phyloP scores from a whole-genome alignment of 345 rosid species.

The Cardamine occulta region DNA sequence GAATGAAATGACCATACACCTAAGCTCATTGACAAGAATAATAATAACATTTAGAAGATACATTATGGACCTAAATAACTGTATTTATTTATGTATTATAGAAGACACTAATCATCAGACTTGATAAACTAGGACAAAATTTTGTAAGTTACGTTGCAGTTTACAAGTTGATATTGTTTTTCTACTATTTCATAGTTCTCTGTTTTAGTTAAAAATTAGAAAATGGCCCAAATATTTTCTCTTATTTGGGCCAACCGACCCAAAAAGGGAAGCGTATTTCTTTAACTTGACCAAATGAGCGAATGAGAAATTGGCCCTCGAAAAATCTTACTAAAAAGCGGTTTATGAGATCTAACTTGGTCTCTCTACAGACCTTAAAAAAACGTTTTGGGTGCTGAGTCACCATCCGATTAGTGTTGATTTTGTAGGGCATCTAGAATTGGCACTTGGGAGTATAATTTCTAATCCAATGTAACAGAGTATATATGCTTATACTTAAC shows the following conservation, averaged over 20 bases:
- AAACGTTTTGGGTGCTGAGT: too few relatives aligned
- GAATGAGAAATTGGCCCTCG: too few relatives aligned
- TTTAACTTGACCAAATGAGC: background rate
- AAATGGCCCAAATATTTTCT: background rate
- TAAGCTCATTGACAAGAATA: background rate
- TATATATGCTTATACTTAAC: too few relatives aligned
- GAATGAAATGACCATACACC: conserved; percentile 21
- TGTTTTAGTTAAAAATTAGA: background rate
- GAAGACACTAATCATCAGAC: background rate
- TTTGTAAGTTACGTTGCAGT: background rate
- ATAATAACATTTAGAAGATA: background rate
- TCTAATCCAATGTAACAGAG: background rate
- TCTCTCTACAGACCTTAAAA: background rate
- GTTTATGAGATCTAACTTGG: background rate
- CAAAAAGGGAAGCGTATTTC: background rate
- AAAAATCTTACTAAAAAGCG: too few relatives aligned
- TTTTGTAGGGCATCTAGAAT: background rate
- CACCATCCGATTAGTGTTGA: too few relatives aligned
- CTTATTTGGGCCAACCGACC: background rate
- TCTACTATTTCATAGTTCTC: background rate
- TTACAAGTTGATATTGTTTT: background rate
- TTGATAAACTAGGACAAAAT: background rate
- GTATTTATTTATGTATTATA: background rate
- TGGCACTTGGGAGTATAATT: background rate
- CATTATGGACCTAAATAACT: background rate